Percentiles rank a stretch among this genome's conserved stretches.
phyloP scores from a whole-genome alignment of 371 early-diverging fungal species.

The Mortierella sp. region DNA sequence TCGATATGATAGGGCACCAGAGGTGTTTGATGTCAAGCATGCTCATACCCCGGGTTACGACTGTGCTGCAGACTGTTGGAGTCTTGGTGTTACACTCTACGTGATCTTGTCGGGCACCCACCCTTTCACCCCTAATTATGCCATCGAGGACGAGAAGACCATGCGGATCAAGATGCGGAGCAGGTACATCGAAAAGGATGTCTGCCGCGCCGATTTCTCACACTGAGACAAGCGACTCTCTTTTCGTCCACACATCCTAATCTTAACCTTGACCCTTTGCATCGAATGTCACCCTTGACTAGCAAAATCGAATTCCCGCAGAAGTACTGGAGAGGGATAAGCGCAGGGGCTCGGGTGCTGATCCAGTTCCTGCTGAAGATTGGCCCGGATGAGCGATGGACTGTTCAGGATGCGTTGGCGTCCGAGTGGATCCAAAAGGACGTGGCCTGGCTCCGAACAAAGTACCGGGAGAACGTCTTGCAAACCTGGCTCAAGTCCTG shows the following conservation, averaged over 20 bases:
- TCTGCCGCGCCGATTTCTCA: background rate
- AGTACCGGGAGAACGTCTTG: conserved; percentile 23
- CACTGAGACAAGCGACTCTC: background rate
- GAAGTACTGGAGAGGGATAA: conserved; percentile 49
- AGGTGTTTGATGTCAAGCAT: conserved; percentile 61
- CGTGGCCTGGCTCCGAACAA: conserved; percentile 25
- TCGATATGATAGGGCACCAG: conserved; percentile 62
- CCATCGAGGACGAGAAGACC: conserved; percentile 52
- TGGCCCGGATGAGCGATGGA: conserved; percentile 39
- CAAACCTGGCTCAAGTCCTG: conserved; percentile 27
- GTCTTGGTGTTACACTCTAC: conserved; percentile 69
- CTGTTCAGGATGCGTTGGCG: conserved; percentile 31
- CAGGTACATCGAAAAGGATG: conserved; percentile 35
- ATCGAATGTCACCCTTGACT: background rate
- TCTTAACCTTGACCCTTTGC: background rate
- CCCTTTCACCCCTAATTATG: conserved; percentile 56
- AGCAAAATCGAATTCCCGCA: conserved; percentile 11
- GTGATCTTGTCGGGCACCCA: conserved; percentile 64
- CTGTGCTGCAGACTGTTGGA: conserved; percentile 71
- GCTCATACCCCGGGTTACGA: conserved; percentile 61
- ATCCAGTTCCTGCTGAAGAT: conserved; percentile 24
- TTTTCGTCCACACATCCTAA: background rate
- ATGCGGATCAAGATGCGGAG: conserved; percentile 60
- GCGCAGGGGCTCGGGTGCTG: conserved; percentile 36
- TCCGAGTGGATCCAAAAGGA: conserved; percentile 48